Evolutionary conservation across 2,329 filamentous ascomycete genomes (phyloP).

Genomic region (Fusarium proliferatum): DNA sequence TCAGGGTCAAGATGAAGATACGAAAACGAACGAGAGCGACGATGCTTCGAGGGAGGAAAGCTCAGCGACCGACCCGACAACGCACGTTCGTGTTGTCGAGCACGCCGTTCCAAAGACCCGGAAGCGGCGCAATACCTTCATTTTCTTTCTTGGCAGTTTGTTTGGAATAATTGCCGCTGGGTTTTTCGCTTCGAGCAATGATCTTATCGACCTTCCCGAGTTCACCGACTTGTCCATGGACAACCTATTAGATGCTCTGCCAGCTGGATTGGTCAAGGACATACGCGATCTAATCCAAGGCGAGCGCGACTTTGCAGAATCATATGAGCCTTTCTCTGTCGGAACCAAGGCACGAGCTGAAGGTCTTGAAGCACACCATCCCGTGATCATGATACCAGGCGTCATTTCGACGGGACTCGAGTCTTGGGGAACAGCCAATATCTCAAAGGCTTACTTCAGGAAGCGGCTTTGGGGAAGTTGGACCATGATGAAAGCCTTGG

Average conservation of each 20-base stretch:
- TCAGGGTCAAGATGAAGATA: constrained; percentile 31
- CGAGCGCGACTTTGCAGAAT: constrained; percentile 83
- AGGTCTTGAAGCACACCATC: constrained; percentile 83
- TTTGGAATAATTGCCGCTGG: constrained; percentile 89
- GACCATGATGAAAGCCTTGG: constrained; percentile 97
- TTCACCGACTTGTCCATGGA: constrained; percentile 83
- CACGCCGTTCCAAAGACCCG: constrained; percentile 60
- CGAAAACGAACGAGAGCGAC: constrained; percentile 35
- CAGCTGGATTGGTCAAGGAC: constrained; percentile 85
- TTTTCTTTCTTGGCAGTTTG: constrained; percentile 89
- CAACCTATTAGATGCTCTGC: constrained; percentile 85
- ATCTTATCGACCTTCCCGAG: constrained; percentile 84
- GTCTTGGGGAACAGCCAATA: constrained; percentile 91
- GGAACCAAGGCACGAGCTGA: constrained; percentile 84
- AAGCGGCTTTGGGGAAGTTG: constrained; percentile 97
- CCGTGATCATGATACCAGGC: constrained; percentile 96
- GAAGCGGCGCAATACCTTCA: constrained; percentile 81
- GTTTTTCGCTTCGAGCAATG: constrained; percentile 89
- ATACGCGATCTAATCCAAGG: constrained; percentile 87
- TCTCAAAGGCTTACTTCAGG: constrained; percentile 89
- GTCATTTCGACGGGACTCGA: constrained; percentile 98
- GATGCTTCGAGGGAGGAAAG: constrained; percentile 44
- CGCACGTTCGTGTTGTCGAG: constrained; percentile 58
- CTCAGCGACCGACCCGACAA: constrained; percentile 40
- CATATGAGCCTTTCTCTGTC: constrained; percentile 93